Percentiles rank a stretch among this genome's conserved stretches.
These are phyloP conservation scores for Suillus occidentalis DNA, from an alignment of 768 basidiomycete genomes.

Conservation along the genomic window DNA sequence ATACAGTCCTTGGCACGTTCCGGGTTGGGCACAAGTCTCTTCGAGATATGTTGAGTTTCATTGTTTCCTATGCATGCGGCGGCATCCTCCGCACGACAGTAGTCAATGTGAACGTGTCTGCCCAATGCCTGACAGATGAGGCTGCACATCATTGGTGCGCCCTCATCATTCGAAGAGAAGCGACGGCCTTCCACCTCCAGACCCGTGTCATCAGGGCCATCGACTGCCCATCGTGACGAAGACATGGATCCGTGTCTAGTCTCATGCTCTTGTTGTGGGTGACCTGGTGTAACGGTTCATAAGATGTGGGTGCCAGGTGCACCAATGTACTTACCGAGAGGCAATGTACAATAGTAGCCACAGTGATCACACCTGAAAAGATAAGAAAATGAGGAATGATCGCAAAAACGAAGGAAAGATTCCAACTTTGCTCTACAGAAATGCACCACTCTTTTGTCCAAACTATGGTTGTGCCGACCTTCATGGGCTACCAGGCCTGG, in stretches of 20 bases:
- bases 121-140: constrained; percentile 55
- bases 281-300: constrained; percentile 36
- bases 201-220: constrained; percentile 47
- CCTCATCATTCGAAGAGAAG: constrained; percentile 54
- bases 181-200: constrained; percentile 57
- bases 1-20: constrained; percentile 51
- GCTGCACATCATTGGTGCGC: constrained; percentile 65
- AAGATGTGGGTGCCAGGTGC: neutral
- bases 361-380: constrained; percentile 49
- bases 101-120: constrained; percentile 57
- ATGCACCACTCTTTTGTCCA: constrained; percentile 47
- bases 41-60: constrained; percentile 47
- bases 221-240: constrained; percentile 53
- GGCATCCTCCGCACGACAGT: constrained; percentile 44
- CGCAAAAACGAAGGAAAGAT: neutral
- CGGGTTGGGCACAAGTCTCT: constrained; percentile 46
- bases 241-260: constrained; percentile 68
- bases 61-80: constrained; percentile 38
- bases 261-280: constrained; percentile 60
- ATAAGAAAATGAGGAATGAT: neutral
- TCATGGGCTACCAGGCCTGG: constrained; percentile 42
- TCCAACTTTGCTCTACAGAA: constrained; percentile 51
- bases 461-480: constrained; percentile 50
- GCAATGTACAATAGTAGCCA: constrained; percentile 58
- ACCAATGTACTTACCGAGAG: constrained; percentile 40